A percentile compares a stretch with the other conserved stretches of the same genome.
Evolutionary conservation across 192 early-diverging fungal species (phyloP).

Genomic region (Obelidium mucronatum): DNA sequence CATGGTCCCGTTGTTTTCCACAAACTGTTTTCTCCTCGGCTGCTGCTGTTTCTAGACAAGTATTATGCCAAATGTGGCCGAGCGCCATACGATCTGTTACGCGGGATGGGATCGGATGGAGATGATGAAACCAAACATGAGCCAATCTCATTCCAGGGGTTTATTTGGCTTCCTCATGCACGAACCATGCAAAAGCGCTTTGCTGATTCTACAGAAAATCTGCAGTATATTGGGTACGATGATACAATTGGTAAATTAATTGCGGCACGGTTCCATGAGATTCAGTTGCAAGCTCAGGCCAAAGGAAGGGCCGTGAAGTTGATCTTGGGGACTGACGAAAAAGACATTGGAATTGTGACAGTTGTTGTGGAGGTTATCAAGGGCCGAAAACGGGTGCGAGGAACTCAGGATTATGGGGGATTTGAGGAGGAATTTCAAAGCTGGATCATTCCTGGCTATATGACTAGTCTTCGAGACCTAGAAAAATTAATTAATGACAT

Average conservation of each 20-base stretch:
- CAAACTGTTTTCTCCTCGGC: neutral
- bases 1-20: neutral
- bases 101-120: neutral
- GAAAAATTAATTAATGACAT: neutral
- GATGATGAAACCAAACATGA: neutral
- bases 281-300: neutral
- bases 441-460: neutral
- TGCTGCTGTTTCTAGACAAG: neutral
- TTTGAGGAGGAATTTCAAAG: neutral
- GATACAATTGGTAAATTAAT: neutral
- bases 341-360: neutral
- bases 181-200: neutral
- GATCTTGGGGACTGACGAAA: neutral
- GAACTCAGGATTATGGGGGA: neutral
- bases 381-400: neutral
- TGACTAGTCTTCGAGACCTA: neutral
- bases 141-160: neutral
- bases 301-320: neutral
- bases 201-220: neutral
- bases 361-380: neutral
- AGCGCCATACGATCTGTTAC: neutral
- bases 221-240: neutral
- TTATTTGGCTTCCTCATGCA: neutral
- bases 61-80: neutral
- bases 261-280: neutral